These are phyloP conservation scores for Plasmodium malariae DNA, from an alignment of 169 alveolate species.

Conservation along the genomic window DNA sequence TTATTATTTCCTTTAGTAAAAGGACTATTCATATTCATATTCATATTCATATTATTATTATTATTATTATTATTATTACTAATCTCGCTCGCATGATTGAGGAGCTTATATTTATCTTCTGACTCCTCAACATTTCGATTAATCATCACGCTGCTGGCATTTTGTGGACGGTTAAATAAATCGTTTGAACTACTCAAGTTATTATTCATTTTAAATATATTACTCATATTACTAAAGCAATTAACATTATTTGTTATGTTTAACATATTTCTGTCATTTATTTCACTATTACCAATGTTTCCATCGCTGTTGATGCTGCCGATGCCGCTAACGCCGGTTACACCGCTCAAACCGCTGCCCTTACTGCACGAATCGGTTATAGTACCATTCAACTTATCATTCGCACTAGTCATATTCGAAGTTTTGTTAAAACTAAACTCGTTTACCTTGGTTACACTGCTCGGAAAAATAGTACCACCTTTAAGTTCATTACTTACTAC, in stretches of 20 bases:
- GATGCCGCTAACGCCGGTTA: neutral
- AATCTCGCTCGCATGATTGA: conserved; percentile 1
- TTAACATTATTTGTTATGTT: neutral
- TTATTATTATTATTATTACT: neutral
- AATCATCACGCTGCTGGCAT: neutral
- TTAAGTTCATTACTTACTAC: no score
- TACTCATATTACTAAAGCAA: neutral
- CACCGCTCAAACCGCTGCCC: neutral
- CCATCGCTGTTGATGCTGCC: neutral
- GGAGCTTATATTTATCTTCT: neutral
- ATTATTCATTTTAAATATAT: neutral
- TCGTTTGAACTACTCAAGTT: neutral
- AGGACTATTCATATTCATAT: no score
- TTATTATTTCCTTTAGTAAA: no score
- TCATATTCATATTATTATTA: no score
- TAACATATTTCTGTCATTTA: neutral
- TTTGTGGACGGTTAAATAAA: neutral
- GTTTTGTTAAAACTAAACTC: neutral
- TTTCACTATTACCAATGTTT: neutral
- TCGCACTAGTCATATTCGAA: neutral
- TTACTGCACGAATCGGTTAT: neutral
- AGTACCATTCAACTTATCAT: neutral
- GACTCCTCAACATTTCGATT: neutral
- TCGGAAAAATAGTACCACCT: neutral
- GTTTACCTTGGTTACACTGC: neutral